Percentiles rank a stretch among this genome's conserved stretches.
These are phyloP conservation scores for Penicillium turbatum DNA, from an alignment of 495 filamentous ascomycete species.

Conservation along the genomic window DNA sequence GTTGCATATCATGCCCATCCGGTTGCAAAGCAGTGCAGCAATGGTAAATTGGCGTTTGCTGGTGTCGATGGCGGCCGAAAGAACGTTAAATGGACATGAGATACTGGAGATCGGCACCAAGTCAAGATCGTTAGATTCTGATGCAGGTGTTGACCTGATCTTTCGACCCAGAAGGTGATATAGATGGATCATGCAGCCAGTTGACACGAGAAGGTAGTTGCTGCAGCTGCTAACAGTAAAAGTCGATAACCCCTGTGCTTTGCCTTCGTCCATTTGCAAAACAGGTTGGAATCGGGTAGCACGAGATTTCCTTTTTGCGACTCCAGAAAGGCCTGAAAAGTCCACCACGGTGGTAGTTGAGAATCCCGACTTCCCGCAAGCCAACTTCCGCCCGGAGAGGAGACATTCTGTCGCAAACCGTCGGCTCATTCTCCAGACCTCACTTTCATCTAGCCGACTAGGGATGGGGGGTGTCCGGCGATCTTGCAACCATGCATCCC, in stretches of 20 bases:
- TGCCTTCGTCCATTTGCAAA: not conserved
- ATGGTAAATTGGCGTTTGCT: slow-evolving; percentile 52
- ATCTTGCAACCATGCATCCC: slow-evolving; percentile 42
- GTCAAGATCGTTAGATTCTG: slow-evolving; percentile 19
- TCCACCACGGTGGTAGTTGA: slow-evolving; percentile 30
- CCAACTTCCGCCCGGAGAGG: slow-evolving; percentile 44
- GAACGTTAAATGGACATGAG: slow-evolving; percentile 54
- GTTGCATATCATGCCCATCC: slow-evolving; percentile 62
- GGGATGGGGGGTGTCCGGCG: slow-evolving; percentile 21
- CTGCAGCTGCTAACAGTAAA: slow-evolving; percentile 59
- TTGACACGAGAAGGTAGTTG: slow-evolving; percentile 53
- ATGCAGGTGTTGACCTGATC: slow-evolving; percentile 4
- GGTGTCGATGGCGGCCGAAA: slow-evolving; percentile 64
- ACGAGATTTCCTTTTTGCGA: slow-evolving; percentile 11
- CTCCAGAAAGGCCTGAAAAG: slow-evolving; percentile 28
- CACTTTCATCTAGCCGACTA: slow-evolving; percentile 27
- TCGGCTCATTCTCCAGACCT: slow-evolving; percentile 56
- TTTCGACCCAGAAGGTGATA: slow-evolving; percentile 47
- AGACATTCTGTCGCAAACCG: slow-evolving; percentile 60
- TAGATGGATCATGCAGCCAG: slow-evolving; percentile 57
- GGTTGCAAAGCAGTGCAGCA: slow-evolving; percentile 57
- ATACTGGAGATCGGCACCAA: slow-evolving; percentile 50
- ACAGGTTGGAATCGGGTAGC: not conserved
- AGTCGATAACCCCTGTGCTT: slow-evolving; percentile 14
- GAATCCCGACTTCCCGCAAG: slow-evolving; percentile 45